Evolutionary conservation across 2,329 filamentous ascomycete genomes (phyloP), one percentile per base, ranked within the genome.

Genomic region (Xylariomycetidae sp.): DNA sequence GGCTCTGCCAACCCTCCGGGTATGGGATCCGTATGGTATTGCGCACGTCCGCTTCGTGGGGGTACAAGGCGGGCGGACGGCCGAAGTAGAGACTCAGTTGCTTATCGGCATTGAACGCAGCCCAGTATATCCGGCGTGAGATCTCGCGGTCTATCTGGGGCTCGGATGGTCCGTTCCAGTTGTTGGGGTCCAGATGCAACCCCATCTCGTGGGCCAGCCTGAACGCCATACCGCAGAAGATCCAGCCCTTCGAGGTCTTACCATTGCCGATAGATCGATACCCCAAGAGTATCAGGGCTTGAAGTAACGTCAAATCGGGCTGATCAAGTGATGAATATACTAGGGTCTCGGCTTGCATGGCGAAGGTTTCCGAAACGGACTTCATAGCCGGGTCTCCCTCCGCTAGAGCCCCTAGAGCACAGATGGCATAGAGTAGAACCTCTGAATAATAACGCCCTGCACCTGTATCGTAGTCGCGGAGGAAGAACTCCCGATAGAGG

Each of bases 201-300:
- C 69, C 69, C 69, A 72, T 72, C 42, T 70, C 69, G 31, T 71
- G 67, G 1, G 67, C 63, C 11, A 72, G 54, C 4, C 69, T 61
- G 41, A 70, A 72, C 7, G 67, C 67, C 67, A 72, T 71, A 29
- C 68, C 67, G 17, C 66, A 70, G 33, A 68, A 70, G 2, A 72
- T 50, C 69, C 69, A 72, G 10, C 69, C 68, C 33, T 69, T 72
- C 13, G 67, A 70, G 3, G 60, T 52, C n/a, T 62, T 60, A 1
- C 67, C 65, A 15, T 62, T 60, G 4, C 67, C 68, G 26, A 71
- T 69, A 38, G 68, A 66, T 12, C 62, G 57, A 34, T 72, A 66
- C 8, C 66, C 64, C 2, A 72, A 37, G 1, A 72, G 41, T 5
- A 66, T 54, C 11, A 72, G 48, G 1, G 66, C 62, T 37, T 70